Evolutionary conservation across 768 basidiomycete genomes (phyloP).

Genomic region (Pisolithus tinctorius): DNA sequence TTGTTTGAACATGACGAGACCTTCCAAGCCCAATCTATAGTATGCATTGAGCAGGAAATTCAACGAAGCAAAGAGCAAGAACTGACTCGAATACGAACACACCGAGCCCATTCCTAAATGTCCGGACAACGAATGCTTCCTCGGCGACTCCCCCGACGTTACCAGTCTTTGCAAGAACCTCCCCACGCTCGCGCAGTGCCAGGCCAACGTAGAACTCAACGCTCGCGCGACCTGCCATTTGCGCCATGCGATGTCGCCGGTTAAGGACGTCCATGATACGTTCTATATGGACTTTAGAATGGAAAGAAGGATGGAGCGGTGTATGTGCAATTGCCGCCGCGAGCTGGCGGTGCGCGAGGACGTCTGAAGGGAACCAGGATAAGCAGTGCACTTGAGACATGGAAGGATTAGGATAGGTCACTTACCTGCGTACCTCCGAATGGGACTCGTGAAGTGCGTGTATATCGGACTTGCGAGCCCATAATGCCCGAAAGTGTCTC

Average conservation of each 20-base stretch:
- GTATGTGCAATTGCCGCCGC: conserved; percentile 81
- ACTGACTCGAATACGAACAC: conserved; percentile 92
- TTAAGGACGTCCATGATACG: conserved; percentile 83
- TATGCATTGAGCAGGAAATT: neutral
- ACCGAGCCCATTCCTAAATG: conserved; percentile 92
- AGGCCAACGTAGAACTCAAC: conserved; percentile 97
- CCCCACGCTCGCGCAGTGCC: conserved; percentile 67
- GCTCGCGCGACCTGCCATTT: conserved; percentile 94
- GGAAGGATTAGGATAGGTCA: neutral
- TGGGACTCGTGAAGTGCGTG: conserved; percentile 98
- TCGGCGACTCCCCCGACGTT: conserved; percentile 44
- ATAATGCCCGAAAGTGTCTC: conserved; percentile 93
- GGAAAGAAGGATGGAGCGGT: conserved; percentile 79
- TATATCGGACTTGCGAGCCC: conserved; percentile 97
- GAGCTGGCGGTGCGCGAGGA: conserved; percentile 91
- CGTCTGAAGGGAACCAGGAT: conserved; percentile 42
- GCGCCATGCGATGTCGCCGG: conserved; percentile 89
- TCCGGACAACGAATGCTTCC: conserved; percentile 89
- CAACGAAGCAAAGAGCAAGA: neutral
- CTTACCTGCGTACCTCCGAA: conserved; percentile 88
- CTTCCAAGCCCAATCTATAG: conserved; percentile 83
- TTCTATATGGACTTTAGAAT: conserved; percentile 86
- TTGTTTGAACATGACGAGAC: conserved; percentile 88
- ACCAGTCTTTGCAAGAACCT: conserved; percentile 23
- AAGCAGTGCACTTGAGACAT: neutral